Base-by-base conservation (phyloP, 441 rosid genomes). In the Euphorbia schlechtendalii region DNA sequence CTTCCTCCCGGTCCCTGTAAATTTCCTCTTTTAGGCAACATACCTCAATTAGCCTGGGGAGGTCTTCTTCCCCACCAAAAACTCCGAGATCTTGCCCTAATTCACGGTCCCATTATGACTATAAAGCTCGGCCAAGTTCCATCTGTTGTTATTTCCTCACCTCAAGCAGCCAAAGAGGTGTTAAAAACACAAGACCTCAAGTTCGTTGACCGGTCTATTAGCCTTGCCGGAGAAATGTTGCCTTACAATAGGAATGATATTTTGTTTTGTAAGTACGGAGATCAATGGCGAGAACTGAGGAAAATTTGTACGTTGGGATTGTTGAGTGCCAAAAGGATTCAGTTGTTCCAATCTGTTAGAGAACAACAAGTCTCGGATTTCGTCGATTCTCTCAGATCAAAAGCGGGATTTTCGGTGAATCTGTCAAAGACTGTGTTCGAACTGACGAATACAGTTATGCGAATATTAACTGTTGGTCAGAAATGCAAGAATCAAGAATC, bases 221-320 rank as follows among this genome's bases (percentile, higher is more conserved):
- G 12, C 20, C 22, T 65, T 12, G 41, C 34, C 1, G 54, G 61
- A 0, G 28, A 30, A 14, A 18, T 41, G 20, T 7, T 65, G 11
- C 7, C 32, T 40, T 65, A 55, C 17, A 12, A 65, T 22, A 1
- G 0, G 12, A 11, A 17, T 8, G 64, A 45, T 53, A 61, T 61
- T n/a, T 3, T 5, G 0, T 57, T 28, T 18, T 24, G 56, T 1
- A 46, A 57, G 0, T 41, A 57, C 13, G 45, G 61, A 12, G 38
- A 46, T 1, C 22, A 24, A 1, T 66, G 69, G 69, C 56, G 69
- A 56, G 43, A 66, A 38, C 0, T 66, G 55, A 9, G 63, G 24
- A 66, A 66, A 18, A 40, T 66, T 1, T 66, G 56, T 20, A 15
- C 36, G 0, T 1, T 57, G 38, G 70, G 59, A n/a, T 20, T 67